Base-by-base conservation (phyloP, 2,329 filamentous ascomycete genomes). In the Allantophomopsis cytisporea region DNA sequence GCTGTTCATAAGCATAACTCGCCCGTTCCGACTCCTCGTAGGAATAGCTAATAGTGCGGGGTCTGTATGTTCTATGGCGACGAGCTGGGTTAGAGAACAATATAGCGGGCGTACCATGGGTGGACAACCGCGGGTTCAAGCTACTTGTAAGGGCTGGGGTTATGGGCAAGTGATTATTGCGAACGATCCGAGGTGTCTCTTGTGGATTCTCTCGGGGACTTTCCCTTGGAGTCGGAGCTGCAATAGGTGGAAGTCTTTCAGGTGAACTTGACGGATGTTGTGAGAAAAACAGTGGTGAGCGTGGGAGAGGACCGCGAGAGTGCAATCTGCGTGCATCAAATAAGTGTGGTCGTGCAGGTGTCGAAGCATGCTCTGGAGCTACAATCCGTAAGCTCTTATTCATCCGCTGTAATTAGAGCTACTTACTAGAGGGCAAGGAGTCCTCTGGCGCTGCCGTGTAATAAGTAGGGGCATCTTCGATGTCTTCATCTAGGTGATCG, bases 11-110 rank as follows among this genome's bases (percentile, higher is more conserved):
- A 20, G 50, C 49, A 36, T 46, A 48, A 43, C 51, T 55, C 13
- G 52, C 48, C 42, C 48, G 46, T 39, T 56, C 54, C 3, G 54
- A 54, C 11, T 47, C 50, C 23, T 54, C 52, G 21, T 51, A 54
- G n/a, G 57, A 57, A 40, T 56, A 59, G 36, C 51, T 58, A 23
- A 57, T 52, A 12, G 53, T 56, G 39, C 58, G 56, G 38, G 53
- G 56, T 42, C 54, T 53, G 30, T 57, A 54, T 11, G 35, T 45
- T 12, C 48, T 53, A 13, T 44, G 45, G 12, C 43, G 45, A 36
- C 55, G 43, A 21, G 54, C 44, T 21, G 54, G 54, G n/a, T 49
- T 47, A 11, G 54, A 38, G 35, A 55, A 57, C 4, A 57, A 44
- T 12, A 54, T 47, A 13, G 50, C 51, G n/a, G 52, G 49, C 3